Evolutionary conservation across 2,329 filamentous ascomycete species (phyloP).

Genomic region (Lachnellula arida): DNA sequence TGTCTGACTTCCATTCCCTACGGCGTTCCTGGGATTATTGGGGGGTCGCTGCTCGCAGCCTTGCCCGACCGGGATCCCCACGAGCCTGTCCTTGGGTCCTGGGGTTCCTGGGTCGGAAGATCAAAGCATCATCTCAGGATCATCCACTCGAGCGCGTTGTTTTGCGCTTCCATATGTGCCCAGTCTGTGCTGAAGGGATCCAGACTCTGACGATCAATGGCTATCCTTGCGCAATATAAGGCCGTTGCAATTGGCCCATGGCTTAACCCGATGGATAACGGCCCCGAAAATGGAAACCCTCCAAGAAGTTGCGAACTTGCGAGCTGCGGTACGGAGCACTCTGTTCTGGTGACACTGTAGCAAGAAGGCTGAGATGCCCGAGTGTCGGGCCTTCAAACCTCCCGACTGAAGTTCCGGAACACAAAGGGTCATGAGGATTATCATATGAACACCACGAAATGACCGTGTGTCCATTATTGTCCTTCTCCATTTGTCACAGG

Average conservation of each 20-base stretch:
- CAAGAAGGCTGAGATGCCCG: no score
- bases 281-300: no score
- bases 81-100: background rate
- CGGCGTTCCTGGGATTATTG: background rate
- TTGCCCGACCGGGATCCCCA: background rate
- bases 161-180: background rate
- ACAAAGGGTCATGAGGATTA: no score
- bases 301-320: no score
- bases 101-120: background rate
- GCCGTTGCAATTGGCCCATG: background rate
- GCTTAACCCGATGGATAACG: no score
- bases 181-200: constrained; percentile 18
- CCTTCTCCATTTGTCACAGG: no score
- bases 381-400: no score
- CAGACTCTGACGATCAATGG: constrained; percentile 19
- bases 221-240: constrained; percentile 15
- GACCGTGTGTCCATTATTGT: no score
- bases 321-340: no score
- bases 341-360: no score
- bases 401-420: no score
- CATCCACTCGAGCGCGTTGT: background rate
- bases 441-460: no score
- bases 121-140: background rate
- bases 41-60: background rate
- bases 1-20: constrained; percentile 5